Conservation (phyloP, 108 stramenopile species). For the Cyclotella distinguenda region DNA sequence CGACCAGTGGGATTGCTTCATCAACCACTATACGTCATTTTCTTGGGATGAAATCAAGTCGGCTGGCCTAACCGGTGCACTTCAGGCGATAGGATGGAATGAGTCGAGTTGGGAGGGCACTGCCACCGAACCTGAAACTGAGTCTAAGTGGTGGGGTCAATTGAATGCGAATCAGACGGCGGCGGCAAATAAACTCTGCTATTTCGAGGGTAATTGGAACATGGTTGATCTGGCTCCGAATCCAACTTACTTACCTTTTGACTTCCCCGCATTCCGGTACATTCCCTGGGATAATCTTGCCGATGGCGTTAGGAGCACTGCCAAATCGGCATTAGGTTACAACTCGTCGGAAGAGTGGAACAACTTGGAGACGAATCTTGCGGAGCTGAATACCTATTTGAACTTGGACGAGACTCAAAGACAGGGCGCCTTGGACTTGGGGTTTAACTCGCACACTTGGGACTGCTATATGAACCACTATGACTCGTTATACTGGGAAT, state of each 20-base stretch:
- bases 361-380: conserved; percentile 21
- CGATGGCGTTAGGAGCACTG: conserved; percentile 5
- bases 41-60: conserved; percentile 31
- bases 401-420: conserved; percentile 27
- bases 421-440: conserved; percentile 42
- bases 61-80: conserved; percentile 12
- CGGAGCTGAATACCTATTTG: conserved; percentile 44
- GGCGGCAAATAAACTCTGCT: conserved; percentile 45
- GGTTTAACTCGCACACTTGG: conserved; percentile 52
- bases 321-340: conserved; percentile 27
- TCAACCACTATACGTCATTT: conserved; percentile 47
- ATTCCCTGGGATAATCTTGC: conserved; percentile 40
- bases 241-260: conserved; percentile 29
- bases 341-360: conserved; percentile 31
- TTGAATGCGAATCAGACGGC: conserved; percentile 27
- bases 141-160: conserved; percentile 43
- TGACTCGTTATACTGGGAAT: conserved; percentile 45
- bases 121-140: conserved; percentile 18
- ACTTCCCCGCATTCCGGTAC: conserved; percentile 42
- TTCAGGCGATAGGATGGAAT: conserved; percentile 37
- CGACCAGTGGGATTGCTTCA: conserved; percentile 50
- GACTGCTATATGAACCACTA: conserved; percentile 63
- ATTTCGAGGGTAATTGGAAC: conserved; percentile 55
- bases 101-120: conserved; percentile 34
- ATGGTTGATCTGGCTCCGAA: conserved; percentile 43